phyloP scores from a whole-genome alignment of 2,329 filamentous ascomycete genomes.

The Nothomitra cinnamomea region DNA sequence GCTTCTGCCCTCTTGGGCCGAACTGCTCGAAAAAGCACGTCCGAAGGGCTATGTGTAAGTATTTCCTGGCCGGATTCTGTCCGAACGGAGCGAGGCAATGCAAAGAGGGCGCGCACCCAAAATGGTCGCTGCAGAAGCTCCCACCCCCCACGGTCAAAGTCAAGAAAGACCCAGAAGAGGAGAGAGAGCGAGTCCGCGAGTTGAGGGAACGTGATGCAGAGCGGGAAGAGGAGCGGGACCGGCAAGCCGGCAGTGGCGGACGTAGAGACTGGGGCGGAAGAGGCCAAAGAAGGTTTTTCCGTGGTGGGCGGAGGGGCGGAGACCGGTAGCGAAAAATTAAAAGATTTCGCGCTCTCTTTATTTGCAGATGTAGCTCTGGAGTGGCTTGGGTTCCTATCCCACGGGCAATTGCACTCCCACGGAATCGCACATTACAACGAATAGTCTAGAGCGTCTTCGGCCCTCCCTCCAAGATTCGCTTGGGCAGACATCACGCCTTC shows the following conservation, averaged over 20 bases:
- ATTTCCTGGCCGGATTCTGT: slow-evolving; percentile 88
- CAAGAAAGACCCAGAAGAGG: slow-evolving; percentile 58
- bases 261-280: slow-evolving; percentile 26
- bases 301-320: slow-evolving; percentile 18
- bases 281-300: slow-evolving; percentile 24
- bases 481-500: too few species aligned
- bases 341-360: background rate
- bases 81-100: slow-evolving; percentile 57
- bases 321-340: slow-evolving; percentile 4
- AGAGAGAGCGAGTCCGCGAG: slow-evolving; percentile 37
- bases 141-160: slow-evolving; percentile 40
- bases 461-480: too few species aligned
- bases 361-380: too few species aligned
- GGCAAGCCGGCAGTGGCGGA: slow-evolving; percentile 21
- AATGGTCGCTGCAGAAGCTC: slow-evolving; percentile 49
- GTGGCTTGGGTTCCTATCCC: too few species aligned
- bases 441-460: too few species aligned
- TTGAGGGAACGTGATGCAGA: slow-evolving; percentile 40
- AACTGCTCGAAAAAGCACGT: slow-evolving; percentile 80
- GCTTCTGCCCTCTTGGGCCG: slow-evolving; percentile 85
- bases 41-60: slow-evolving; percentile 60
- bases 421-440: too few species aligned
- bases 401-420: too few species aligned
- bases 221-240: slow-evolving; percentile 35
- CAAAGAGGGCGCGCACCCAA: slow-evolving; percentile 64